These are phyloP conservation scores for Fraxinus latifolia DNA, from an alignment of 305 asterid species.

Conservation along the genomic window DNA sequence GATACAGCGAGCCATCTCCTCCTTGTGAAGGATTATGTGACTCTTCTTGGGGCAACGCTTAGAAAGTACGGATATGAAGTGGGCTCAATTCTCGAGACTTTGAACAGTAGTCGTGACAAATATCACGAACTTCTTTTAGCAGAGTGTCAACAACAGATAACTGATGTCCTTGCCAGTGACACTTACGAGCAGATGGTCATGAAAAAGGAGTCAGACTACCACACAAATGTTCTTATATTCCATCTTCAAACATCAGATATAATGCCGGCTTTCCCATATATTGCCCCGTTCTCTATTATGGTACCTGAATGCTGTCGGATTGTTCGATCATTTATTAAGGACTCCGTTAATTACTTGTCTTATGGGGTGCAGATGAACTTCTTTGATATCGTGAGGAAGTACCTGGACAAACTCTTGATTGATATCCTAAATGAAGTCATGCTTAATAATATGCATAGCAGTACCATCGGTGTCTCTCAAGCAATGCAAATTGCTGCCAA, in stretches of 20 bases:
- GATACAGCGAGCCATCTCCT: slow-evolving; percentile 81
- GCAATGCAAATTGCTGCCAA: slow-evolving; percentile 59
- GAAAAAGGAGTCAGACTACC: slow-evolving; percentile 95
- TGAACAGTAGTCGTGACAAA: slow-evolving; percentile 74
- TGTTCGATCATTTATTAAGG: slow-evolving; percentile 77
- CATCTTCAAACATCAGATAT: slow-evolving; percentile 90
- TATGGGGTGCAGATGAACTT: slow-evolving; percentile 65
- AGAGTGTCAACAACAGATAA: slow-evolving; percentile 60
- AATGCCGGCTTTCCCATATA: slow-evolving; percentile 95
- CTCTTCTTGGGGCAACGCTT: slow-evolving; percentile 88
- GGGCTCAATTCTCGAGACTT: slow-evolving; percentile 61
- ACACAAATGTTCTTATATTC: slow-evolving; percentile 71
- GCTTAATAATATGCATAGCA: slow-evolving; percentile 37
- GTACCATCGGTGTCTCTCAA: slow-evolving; percentile 42
- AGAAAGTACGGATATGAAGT: slow-evolving; percentile 90
- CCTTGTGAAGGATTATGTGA: slow-evolving; percentile 84
- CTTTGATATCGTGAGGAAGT: slow-evolving; percentile 43
- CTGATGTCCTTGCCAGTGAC: slow-evolving; percentile 48
- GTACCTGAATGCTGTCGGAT: slow-evolving; percentile 89
- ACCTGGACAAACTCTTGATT: slow-evolving; percentile 47
- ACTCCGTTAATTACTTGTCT: slow-evolving; percentile 77
- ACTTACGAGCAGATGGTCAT: slow-evolving; percentile 80
- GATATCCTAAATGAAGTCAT: slow-evolving; percentile 46
- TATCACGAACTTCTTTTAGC: slow-evolving; percentile 81
- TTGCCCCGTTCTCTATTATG: slow-evolving; percentile 88